Evolutionary conservation across 768 basidiomycete genomes (phyloP).

Genomic region (Glaciozyma martinii): DNA sequence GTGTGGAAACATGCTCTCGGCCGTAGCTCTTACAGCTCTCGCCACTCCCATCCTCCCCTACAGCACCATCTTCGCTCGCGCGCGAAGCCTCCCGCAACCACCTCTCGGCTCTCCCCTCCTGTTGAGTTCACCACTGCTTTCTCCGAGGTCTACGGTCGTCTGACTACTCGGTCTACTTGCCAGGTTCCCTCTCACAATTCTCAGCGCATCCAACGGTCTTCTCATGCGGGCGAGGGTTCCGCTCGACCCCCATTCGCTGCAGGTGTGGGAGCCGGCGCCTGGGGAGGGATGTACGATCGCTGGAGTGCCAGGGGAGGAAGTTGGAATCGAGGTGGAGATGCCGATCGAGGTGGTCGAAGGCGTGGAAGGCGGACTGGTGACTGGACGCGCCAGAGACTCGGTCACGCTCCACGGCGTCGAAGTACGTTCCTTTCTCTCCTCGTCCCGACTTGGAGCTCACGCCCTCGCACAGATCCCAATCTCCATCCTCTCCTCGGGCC

Average conservation of each 20-base stretch:
- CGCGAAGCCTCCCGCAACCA: slow-evolving; percentile 1
- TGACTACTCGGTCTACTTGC: too few species aligned
- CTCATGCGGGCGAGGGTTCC: slow-evolving; percentile 25
- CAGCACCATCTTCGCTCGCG: slow-evolving; percentile 21
- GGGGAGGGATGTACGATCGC: slow-evolving; percentile 22
- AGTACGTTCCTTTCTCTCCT: background rate
- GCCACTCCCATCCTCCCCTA: slow-evolving; percentile 15
- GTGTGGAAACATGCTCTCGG: slow-evolving; percentile 30
- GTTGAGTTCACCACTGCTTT: too few species aligned
- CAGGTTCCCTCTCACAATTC: slow-evolving; percentile 21
- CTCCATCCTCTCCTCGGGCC: slow-evolving; percentile 22
- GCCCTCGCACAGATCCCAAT: slow-evolving; percentile 14
- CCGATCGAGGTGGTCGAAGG: slow-evolving; percentile 4
- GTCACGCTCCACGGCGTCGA: slow-evolving; percentile 6
- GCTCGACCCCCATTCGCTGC: slow-evolving; percentile 20
- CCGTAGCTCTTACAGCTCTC: slow-evolving; percentile 11
- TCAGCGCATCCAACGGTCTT: slow-evolving; percentile 25
- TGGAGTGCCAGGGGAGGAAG: slow-evolving; percentile 26
- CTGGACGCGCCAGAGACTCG: slow-evolving; percentile 4
- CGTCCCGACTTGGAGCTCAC: background rate
- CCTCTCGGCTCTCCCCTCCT: background rate
- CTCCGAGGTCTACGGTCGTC: too few species aligned
- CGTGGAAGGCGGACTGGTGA: slow-evolving; percentile 3
- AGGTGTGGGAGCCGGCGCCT: slow-evolving; percentile 11
- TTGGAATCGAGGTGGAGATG: slow-evolving; percentile 28